Conservation (phyloP, 2,329 filamentous ascomycete species). For the Pseudogymnoascus sp. region DNA sequence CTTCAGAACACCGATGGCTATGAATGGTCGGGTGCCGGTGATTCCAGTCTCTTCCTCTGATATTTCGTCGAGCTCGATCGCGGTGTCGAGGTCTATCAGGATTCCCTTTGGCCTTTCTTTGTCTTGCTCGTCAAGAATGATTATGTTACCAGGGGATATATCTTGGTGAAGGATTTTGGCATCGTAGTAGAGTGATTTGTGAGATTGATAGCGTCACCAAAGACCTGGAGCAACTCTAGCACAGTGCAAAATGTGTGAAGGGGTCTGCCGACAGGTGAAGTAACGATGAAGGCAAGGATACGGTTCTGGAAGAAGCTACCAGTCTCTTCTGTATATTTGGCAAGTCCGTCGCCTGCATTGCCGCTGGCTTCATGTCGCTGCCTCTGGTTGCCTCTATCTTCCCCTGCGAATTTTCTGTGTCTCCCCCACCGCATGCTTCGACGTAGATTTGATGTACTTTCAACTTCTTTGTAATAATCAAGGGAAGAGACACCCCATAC, state of each 20-base stretch:
- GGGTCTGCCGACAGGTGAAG: not conserved
- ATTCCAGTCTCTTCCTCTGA: constrained; percentile 10
- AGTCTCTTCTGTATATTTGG: not conserved
- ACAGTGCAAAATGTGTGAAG: not conserved
- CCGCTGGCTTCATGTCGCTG: not conserved
- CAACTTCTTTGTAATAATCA: constrained; percentile 11
- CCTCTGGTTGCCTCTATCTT: not conserved
- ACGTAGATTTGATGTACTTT: not conserved
- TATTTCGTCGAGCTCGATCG: constrained; percentile 15
- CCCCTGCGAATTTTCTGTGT: not conserved
- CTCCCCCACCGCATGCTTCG: not conserved
- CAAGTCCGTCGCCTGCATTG: not conserved
- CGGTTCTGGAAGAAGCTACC: not conserved
- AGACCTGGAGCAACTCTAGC: not conserved
- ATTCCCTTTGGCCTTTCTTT: constrained; percentile 18
- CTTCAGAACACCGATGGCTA: constrained; percentile 23
- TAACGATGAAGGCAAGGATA: not conserved
- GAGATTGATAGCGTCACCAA: not conserved
- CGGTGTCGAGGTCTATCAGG: constrained; percentile 24
- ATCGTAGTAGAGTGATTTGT: not conserved
- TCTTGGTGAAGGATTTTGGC: not conserved
- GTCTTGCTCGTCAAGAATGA: constrained; percentile 19
- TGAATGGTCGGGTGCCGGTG: constrained; percentile 22
- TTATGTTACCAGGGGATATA: not conserved
- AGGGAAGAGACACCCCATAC: constrained; percentile 28